Evolutionary conservation across 164 flowering plant species (phyloP).

Genomic region (Berberis vulgaris): DNA sequence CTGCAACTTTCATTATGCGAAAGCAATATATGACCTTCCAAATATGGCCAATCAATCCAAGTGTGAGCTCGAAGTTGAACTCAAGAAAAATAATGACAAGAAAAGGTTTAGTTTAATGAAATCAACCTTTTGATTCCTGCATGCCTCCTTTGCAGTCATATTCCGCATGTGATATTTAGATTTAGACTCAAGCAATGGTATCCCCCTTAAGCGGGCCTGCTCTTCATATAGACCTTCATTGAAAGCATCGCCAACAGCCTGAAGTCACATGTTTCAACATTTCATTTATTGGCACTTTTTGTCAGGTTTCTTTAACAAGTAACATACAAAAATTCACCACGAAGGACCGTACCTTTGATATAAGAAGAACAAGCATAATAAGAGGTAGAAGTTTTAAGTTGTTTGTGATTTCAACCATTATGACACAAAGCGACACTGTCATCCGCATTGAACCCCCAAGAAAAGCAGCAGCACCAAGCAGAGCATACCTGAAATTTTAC

Average conservation of each 20-base stretch:
- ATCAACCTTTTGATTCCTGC: constrained; percentile 68
- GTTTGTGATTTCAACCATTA: constrained; percentile 97
- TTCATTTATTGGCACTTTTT: not conserved
- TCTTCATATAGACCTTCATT: constrained; percentile 95
- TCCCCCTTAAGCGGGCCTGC: constrained; percentile 73
- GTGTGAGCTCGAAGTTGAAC: constrained; percentile 5
- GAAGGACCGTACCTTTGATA: constrained; percentile 63
- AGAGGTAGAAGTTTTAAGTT: constrained; percentile 89
- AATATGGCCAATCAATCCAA: constrained; percentile 9
- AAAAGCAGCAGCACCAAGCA: constrained; percentile 97
- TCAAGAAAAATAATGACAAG: not conserved
- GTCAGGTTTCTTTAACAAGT: not conserved
- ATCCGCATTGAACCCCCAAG: constrained; percentile 99
- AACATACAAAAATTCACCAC: not conserved
- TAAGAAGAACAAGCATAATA: constrained; percentile 97
- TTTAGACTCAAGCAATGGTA: constrained; percentile 85
- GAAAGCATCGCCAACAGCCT: constrained; percentile 99
- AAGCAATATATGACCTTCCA: constrained; percentile 73
- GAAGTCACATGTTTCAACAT: constrained; percentile 1
- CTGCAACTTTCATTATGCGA: constrained; percentile 82
- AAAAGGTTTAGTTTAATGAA: not conserved
- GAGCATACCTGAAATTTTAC: constrained; percentile 59
- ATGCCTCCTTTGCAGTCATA: constrained; percentile 86
- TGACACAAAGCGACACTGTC: constrained; percentile 97
- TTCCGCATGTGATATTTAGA: constrained; percentile 85